Conservation (phyloP, 2,329 filamentous ascomycete species). For the Thermochaetoides dissita region DNA sequence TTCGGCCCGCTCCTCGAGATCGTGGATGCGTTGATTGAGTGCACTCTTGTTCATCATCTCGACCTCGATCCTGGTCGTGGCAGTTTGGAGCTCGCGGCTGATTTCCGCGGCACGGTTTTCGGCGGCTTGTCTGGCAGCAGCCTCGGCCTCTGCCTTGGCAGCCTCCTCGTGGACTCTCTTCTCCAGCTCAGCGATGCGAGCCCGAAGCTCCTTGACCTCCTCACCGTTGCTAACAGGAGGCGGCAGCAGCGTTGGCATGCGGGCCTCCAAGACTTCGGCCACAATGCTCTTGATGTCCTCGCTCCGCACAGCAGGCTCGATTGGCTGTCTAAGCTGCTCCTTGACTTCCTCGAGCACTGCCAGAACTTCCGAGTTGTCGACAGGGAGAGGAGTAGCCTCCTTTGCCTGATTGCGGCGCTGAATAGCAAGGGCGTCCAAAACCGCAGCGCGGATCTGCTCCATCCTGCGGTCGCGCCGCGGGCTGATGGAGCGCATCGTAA, state of each 20-base stretch:
- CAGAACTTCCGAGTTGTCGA: slow-evolving; percentile 37
- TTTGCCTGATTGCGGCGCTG: slow-evolving; percentile 33
- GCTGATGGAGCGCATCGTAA: slow-evolving; percentile 55
- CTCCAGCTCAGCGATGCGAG: slow-evolving; percentile 46
- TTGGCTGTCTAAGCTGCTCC: slow-evolving; percentile 33
- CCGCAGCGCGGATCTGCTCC: slow-evolving; percentile 64
- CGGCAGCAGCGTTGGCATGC: slow-evolving; percentile 29
- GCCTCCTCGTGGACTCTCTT: slow-evolving; percentile 37
- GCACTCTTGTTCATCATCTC: slow-evolving; percentile 48
- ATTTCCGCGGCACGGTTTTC: slow-evolving; percentile 42
- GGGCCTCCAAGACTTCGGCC: slow-evolving; percentile 46
- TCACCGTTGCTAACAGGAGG: slow-evolving; percentile 36
- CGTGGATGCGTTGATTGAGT: slow-evolving; percentile 47
- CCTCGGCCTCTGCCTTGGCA: slow-evolving; percentile 34
- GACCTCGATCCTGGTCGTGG: slow-evolving; percentile 44
- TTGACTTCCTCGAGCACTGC: slow-evolving; percentile 54
- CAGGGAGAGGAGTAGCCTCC: slow-evolving; percentile 16
- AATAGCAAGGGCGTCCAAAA: slow-evolving; percentile 57
- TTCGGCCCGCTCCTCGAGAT: slow-evolving; percentile 55
- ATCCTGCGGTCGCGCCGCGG: slow-evolving; percentile 64
- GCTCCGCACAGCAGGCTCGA: slow-evolving; percentile 29
- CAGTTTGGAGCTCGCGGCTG: slow-evolving; percentile 38
- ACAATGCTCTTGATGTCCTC: slow-evolving; percentile 48
- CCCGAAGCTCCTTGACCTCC: slow-evolving; percentile 43
- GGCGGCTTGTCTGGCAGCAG: slow-evolving; percentile 32